Conservation (phyloP, 2,329 filamentous ascomycete genomes). For the Lecanosticta acicola region DNA sequence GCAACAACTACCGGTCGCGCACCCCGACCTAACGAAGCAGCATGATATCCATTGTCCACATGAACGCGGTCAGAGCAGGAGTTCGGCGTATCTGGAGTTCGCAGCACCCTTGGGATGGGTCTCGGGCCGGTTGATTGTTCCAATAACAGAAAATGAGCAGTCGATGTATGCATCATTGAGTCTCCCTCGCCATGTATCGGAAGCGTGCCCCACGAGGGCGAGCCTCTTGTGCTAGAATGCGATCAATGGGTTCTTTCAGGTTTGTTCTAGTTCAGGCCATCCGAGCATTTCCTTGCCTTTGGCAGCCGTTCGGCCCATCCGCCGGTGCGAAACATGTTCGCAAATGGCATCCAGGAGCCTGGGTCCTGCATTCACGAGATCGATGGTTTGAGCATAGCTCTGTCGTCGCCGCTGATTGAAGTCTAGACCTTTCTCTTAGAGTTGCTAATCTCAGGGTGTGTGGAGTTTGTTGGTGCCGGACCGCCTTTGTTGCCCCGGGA, state of each 20-base stretch:
- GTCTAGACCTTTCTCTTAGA: constrained; percentile 6
- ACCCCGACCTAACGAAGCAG: constrained; percentile 28
- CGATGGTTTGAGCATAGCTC: constrained; percentile 4
- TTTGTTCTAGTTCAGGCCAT: constrained; percentile 4
- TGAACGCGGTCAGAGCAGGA: constrained; percentile 13
- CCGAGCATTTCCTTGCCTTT: constrained; percentile 9
- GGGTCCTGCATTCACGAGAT: background rate
- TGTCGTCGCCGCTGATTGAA: background rate
- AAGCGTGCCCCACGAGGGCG: background rate
- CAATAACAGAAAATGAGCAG: background rate
- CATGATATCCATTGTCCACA: constrained; percentile 24
- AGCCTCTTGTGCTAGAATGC: background rate
- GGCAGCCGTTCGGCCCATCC: background rate
- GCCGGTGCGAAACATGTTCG: constrained; percentile 4
- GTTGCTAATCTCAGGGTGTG: constrained; percentile 3
- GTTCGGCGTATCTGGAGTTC: constrained; percentile 18
- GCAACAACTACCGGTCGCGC: constrained; percentile 47
- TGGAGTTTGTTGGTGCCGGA: constrained; percentile 5
- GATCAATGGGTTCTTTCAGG: constrained; percentile 1
- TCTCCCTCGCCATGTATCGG: background rate
- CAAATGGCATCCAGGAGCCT: constrained; percentile 1
- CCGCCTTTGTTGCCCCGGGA: constrained; percentile 11
- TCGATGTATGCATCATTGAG: background rate
- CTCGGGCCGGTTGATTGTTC: background rate
- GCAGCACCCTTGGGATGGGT: constrained; percentile 3